Percentiles rank a stretch among this genome's conserved stretches.
Evolutionary conservation across 805 yeast genomes (phyloP).

Genomic region (Ogataea populi-albae): DNA sequence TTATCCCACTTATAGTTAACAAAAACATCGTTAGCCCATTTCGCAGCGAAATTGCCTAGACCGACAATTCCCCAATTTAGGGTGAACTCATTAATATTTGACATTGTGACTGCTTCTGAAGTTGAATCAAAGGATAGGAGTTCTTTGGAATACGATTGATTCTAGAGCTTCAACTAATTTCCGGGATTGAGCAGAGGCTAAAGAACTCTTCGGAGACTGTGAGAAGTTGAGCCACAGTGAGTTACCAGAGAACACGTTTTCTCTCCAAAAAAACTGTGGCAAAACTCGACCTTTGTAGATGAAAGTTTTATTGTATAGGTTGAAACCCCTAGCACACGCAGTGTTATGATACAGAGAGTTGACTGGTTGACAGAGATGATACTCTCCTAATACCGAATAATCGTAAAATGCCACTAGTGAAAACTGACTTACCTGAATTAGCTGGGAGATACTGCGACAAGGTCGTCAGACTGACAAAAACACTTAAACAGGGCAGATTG

Average conservation of each 20-base stretch:
- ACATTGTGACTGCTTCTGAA: neutral
- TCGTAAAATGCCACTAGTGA: slow-evolving; percentile 1
- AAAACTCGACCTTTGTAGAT: too few relatives aligned
- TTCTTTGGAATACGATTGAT: too few relatives aligned
- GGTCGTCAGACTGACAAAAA: slow-evolving; percentile 4
- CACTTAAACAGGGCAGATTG: neutral
- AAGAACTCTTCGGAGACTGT: too few relatives aligned
- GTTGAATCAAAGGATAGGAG: too few relatives aligned
- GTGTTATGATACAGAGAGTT: too few relatives aligned
- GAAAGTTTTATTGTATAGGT: too few relatives aligned
- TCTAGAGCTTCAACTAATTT: too few relatives aligned
- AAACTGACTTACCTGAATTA: slow-evolving; percentile 5
- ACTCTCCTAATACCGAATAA: neutral
- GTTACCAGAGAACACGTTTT: too few relatives aligned
- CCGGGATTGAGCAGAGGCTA: too few relatives aligned
- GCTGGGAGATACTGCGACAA: slow-evolving; percentile 5
- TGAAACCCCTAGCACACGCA: too few relatives aligned
- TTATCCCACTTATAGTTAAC: slow-evolving; percentile 20
- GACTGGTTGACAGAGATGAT: neutral
- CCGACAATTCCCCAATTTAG: slow-evolving; percentile 48
- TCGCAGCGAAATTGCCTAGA: slow-evolving; percentile 44
- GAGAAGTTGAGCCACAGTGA: too few relatives aligned
- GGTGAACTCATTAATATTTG: slow-evolving; percentile 3
- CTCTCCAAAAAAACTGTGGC: too few relatives aligned
- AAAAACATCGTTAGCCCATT: slow-evolving; percentile 38